These are phyloP conservation scores for Glycine latifolia DNA, from an alignment of 306 rosid genomes.

Conservation along the genomic window DNA sequence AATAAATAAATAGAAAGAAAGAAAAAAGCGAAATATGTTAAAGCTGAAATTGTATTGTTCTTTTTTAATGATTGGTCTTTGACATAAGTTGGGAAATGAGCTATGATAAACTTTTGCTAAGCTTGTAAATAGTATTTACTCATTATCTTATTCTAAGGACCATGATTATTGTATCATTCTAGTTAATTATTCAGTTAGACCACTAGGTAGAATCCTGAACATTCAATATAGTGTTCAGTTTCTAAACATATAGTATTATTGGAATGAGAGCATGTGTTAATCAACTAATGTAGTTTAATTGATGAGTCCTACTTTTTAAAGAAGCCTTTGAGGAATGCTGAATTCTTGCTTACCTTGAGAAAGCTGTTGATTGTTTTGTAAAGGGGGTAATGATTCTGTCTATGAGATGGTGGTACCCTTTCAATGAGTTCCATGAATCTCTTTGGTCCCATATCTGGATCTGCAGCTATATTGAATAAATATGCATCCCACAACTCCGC, in stretches of 20 bases:
- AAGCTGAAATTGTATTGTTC: background rate
- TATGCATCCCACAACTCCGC: constrained; percentile 86
- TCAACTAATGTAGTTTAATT: constrained; percentile 13
- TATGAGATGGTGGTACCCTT: constrained; percentile 63
- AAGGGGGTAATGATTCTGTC: constrained; percentile 79
- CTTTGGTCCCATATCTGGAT: constrained; percentile 56
- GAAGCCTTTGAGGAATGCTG: constrained; percentile 20
- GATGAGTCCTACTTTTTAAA: background rate
- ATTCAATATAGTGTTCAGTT: constrained; percentile 11
- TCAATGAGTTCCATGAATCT: constrained; percentile 84
- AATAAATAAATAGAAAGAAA: background rate
- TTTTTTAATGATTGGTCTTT: background rate
- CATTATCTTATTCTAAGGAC: constrained; percentile 11
- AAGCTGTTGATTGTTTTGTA: constrained; percentile 69
- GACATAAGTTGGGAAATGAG: background rate
- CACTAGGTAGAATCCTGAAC: background rate
- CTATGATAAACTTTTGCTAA: background rate
- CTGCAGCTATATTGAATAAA: constrained; percentile 63
- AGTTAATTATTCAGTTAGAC: constrained; percentile 17
- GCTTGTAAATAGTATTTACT: constrained; percentile 3
- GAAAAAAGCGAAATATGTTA: constrained; percentile 19
- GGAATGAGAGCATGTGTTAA: constrained; percentile 23
- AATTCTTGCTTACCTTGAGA: constrained; percentile 62
- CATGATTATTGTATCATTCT: background rate
- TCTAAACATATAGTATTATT: background rate